phyloP scores from a whole-genome alignment of 441 rosid species.

The Rhodomyrtus psidioides region DNA sequence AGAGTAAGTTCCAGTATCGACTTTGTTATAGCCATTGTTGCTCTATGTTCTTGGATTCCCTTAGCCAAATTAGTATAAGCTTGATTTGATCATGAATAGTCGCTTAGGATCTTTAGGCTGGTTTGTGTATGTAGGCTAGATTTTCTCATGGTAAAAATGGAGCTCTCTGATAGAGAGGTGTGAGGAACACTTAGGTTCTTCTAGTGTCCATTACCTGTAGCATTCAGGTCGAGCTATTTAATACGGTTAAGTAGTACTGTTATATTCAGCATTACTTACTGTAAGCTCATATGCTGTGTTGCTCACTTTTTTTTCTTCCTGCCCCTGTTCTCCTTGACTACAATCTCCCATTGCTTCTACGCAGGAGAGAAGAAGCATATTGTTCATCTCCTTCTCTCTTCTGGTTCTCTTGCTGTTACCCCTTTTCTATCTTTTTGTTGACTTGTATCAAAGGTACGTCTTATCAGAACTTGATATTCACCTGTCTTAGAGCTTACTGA shows the following conservation, averaged over 20 bases:
- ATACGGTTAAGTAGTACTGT: not conserved
- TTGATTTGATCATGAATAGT: not conserved
- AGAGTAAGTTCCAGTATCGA: slow-evolving; percentile 20
- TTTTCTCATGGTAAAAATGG: not conserved
- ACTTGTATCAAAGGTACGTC: slow-evolving; percentile 40
- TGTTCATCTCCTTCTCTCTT: slow-evolving; percentile 22
- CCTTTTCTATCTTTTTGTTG: slow-evolving; percentile 30
- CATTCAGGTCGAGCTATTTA: not conserved
- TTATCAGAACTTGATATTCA: not conserved
- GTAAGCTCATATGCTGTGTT: not conserved
- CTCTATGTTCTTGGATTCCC: not conserved
- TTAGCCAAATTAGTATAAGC: not conserved
- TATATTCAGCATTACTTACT: not conserved
- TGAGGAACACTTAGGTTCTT: not conserved
- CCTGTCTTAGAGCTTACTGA: not conserved
- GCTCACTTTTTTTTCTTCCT: not conserved
- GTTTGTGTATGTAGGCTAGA: not conserved
- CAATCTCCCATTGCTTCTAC: not conserved
- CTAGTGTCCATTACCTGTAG: not conserved
- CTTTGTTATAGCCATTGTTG: not conserved
- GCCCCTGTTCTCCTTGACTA: not conserved
- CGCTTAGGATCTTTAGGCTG: not conserved
- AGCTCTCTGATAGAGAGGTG: not conserved
- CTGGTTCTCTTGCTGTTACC: slow-evolving; percentile 33
- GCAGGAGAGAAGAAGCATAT: slow-evolving; percentile 26